Conservation (phyloP, 306 rosid species). For the Glycyrrhiza uralensis region DNA sequence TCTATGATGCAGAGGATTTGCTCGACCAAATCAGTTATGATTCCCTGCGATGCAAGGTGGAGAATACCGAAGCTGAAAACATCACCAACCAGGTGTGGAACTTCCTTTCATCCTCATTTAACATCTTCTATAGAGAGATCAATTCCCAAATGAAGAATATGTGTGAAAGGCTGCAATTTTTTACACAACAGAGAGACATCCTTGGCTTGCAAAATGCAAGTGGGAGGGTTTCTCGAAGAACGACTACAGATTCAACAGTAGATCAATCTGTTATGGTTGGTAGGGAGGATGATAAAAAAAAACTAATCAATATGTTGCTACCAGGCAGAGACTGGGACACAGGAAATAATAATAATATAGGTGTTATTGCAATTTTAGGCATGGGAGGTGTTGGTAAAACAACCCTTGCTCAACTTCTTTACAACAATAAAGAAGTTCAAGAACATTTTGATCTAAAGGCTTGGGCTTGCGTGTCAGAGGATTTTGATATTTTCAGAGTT, state of each 20-base stretch:
- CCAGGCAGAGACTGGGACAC: background rate
- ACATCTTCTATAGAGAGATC: conserved; percentile 22
- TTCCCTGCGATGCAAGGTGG: background rate
- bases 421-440: too few relatives aligned
- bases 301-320: background rate
- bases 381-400: too few relatives aligned
- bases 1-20: background rate
- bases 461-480: too few relatives aligned
- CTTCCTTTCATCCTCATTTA: conserved; percentile 19
- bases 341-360: too few relatives aligned
- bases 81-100: conserved; percentile 31
- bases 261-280: conserved; percentile 12
- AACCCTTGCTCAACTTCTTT: too few relatives aligned
- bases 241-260: background rate
- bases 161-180: conserved; percentile 17
- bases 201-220: conserved; percentile 26
- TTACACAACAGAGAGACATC: conserved; percentile 28
- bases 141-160: conserved; percentile 25
- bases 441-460: too few relatives aligned
- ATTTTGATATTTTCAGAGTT: too few relatives aligned
- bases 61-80: background rate
- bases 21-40: background rate
- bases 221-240: conserved; percentile 1
- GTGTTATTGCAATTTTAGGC: background rate
- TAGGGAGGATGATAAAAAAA: conserved; percentile 20